Base-by-base conservation (phyloP, 2,329 filamentous ascomycete genomes). In the Xylaria sp. region DNA sequence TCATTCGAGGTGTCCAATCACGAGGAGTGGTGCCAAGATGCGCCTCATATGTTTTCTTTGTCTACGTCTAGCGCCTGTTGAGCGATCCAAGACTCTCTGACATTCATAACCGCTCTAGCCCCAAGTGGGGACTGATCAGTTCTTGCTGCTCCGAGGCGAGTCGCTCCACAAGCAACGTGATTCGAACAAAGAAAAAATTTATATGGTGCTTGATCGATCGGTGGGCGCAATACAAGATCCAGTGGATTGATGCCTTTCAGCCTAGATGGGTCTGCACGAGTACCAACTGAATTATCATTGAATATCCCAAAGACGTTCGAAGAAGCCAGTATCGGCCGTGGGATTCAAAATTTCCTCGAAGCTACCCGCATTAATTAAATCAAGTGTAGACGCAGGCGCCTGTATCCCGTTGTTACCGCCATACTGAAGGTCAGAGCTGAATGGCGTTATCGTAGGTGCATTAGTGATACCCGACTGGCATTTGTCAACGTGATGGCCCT, bases 291-390 rank as follows among this genome's bases (percentile, higher is more conserved):
- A 28, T 10, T 20, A 13, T 56, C n/a, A 60, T 36, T 52, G 30
- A 9, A 62, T 55, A 56, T 59, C 64, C 30, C 56, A 57, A 39
- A 65, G 34, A 12, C 4, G 20, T 15, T 67, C 67, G 6, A 69
- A 45, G 32, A 64, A 67, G 12, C 46, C 45, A 9, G 57, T n/a
- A 25, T 69, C 64, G 30, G 63, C 34, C 28, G 28, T 12, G 28
- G 45, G 32, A 45, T 50, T 45, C 30, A 30, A 2, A 2, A 13
- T 34, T 36, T 50, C 63, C 30, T 60, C 55, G 18, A 60, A 32
- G 28, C 3, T 25, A 4, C 7, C 41, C 18, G 59, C 45, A 41
- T 34, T 50, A 13, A 53, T 20, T 32, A 36, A 23, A 23, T 8
- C 43, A 25, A 45, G 52, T 15, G 20, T 8, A 23, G 39, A 32